Evolutionary conservation across 805 yeast species (phyloP), one percentile per base, ranked within the genome.

Genomic region (Yarrowia divulgata): DNA sequence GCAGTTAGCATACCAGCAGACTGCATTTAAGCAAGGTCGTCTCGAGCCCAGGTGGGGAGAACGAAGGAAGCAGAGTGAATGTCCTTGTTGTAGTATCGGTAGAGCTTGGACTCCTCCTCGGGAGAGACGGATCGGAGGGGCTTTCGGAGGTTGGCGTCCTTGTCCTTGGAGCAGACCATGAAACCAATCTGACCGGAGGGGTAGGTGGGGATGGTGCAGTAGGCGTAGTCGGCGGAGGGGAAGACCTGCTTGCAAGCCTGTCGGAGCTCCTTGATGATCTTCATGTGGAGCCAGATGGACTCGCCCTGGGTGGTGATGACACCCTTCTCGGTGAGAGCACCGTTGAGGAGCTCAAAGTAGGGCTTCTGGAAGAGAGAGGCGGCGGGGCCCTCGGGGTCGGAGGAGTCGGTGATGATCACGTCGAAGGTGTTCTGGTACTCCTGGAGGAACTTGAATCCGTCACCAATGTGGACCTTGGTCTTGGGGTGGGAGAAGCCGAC

Each of bases 331-430:
- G 97, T 93, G 74, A 94, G 85, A n/a, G 98, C 97, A 72, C 87
- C 89, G 78, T 84, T 82, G 79, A 94, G 84, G 72, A 94, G 86
- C 80, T 89, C 85, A 79, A 93, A 94, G 85, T 94, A 94, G 37
- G 93, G 91, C 79, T 90, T 89, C 82, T 93, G 97, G 87, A 95
- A 95, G 67, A 94, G 85, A 45, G 91, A 84, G 80, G 89, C 97
- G 64, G 98, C 98, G 42, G 99, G 98, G 69, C 98, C 99, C 80
- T 94, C 98, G 63, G 98, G 98, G 80, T 94, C 98, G 42, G 97
- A 91, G 39, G 98, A 93, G 79, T 94, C 99, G 66, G 98, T 94
- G 79, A 94, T 90, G 80, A 94, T 94, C 60, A 93, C 98, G 78
- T 94, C 99, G 75, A 91, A 94, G 69, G 91, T 86, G 82, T 91